A percentile compares a stretch with the other conserved stretches of the same genome.
Conservation (phyloP, 371 early-diverging fungal species). For the Syncephalastrum racemosum region DNA sequence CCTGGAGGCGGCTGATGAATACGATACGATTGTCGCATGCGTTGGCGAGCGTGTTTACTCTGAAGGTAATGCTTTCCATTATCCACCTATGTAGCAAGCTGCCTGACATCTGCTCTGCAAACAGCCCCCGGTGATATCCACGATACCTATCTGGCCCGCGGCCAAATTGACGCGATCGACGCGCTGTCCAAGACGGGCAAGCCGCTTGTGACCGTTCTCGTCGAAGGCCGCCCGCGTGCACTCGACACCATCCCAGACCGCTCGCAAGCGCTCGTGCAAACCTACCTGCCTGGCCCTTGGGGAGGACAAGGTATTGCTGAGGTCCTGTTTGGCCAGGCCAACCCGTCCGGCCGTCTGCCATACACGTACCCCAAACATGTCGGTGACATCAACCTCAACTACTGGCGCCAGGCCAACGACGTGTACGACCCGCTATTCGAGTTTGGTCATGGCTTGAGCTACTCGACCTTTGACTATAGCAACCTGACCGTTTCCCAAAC, state of each 20-base stretch:
- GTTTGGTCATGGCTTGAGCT: conserved; percentile 67
- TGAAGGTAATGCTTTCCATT: conserved; percentile 30
- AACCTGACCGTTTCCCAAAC: conserved; percentile 17
- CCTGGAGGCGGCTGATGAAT: conserved; percentile 27
- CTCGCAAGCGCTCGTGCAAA: conserved; percentile 50
- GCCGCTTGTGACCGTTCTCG: conserved; percentile 50
- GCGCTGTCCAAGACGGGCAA: conserved; percentile 26
- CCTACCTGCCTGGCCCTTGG: conserved; percentile 63
- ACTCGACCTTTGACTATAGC: conserved; percentile 52
- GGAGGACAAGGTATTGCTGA: conserved; percentile 61
- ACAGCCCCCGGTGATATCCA: conserved; percentile 55
- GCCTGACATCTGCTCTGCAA: neutral
- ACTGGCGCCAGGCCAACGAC: conserved; percentile 33
- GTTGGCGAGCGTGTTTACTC: conserved; percentile 55
- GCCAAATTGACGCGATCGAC: conserved; percentile 45
- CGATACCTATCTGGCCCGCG: conserved; percentile 43
- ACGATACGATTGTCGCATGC: conserved; percentile 46
- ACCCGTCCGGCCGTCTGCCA: conserved; percentile 54
- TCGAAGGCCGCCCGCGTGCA: conserved; percentile 62
- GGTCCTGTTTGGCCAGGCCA: conserved; percentile 49
- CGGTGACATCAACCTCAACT: conserved; percentile 31
- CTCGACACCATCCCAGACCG: conserved; percentile 36
- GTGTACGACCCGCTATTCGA: conserved; percentile 52
- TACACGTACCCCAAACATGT: conserved; percentile 58
- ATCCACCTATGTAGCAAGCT: neutral